Evolutionary conservation across 140 eudicot species (phyloP), one percentile per base, ranked within the genome.

Genomic region (Anethum foeniculum): DNA sequence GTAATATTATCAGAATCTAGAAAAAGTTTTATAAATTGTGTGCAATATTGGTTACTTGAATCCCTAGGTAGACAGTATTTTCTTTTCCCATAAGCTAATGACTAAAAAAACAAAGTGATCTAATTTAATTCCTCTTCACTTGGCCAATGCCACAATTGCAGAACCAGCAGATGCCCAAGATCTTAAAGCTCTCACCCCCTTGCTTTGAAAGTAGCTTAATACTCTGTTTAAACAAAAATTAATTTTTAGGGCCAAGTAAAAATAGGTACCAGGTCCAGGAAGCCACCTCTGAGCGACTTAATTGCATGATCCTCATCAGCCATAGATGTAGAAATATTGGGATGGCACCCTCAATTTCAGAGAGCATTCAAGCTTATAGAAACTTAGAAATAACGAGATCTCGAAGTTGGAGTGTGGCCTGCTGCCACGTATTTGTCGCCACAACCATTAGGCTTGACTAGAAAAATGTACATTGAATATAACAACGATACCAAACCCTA

Each of bases 271-370:
- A 85, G 81, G 85, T 85, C 81, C 81, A 85, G 81, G 85, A 88
- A 34, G 89, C 62, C 58, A 83, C 83, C 62, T 88, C 83, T 39
- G 91, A 88, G 81, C 47, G 83, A 48, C 76, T 67, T 76, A 34
- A 69, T 60, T 5, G 87, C 81, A 48, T 83, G 73, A 48, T 81
- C 81, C 36, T 65, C 87, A 79, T 85, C 90, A 1, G 90, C 86
- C 32, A 88, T 88, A 73, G 82, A 83, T 34, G 88, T 85, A 23
- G 90, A 88, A 51, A 85, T 87, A 64, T 44, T 85, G 21, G 90
- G 90, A 77, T 82, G 88, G 51, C 82, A 85, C 52, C 90, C 90
- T 84, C 90, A 86, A 67, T 84, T 52, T n/a, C 86, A 88, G 16
- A 87, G 81, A 51, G 88, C 90, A 71, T 85, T 77, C 77, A 87